Conservation (phyloP, 1,284 basidiomycete species). For the Leccinum angustisporum region DNA sequence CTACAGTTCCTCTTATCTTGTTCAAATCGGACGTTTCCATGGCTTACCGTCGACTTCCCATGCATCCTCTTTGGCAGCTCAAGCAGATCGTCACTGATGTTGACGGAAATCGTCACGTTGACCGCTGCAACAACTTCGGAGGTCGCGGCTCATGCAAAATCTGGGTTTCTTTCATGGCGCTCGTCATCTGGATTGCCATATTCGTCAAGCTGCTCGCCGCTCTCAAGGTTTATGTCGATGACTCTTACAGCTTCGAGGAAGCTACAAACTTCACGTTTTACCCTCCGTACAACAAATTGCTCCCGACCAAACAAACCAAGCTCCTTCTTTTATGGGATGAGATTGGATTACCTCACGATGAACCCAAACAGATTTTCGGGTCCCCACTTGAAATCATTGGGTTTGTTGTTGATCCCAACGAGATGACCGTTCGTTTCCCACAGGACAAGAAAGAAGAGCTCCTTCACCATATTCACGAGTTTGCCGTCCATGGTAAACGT, state of each 20-base stretch:
- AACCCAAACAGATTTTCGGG: slow-evolving; percentile 34
- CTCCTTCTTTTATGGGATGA: slow-evolving; percentile 38
- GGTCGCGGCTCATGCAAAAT: slow-evolving; percentile 25
- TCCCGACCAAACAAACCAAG: slow-evolving; percentile 25
- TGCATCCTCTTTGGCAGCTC: slow-evolving; percentile 44
- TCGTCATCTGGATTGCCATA: slow-evolving; percentile 38
- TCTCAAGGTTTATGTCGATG: slow-evolving; percentile 35
- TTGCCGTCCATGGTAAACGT: slow-evolving; percentile 10
- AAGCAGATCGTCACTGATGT: slow-evolving; percentile 35
- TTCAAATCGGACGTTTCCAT: slow-evolving; percentile 41
- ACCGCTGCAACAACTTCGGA: slow-evolving; percentile 37
- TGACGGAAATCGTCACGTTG: slow-evolving; percentile 28
- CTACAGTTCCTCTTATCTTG: neutral
- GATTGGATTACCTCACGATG: slow-evolving; percentile 33
- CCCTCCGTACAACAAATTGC: slow-evolving; percentile 23
- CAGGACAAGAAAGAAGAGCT: slow-evolving; percentile 14
- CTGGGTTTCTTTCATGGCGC: slow-evolving; percentile 33
- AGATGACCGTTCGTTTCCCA: slow-evolving; percentile 27
- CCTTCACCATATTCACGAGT: slow-evolving; percentile 11
- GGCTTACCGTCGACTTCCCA: slow-evolving; percentile 39
- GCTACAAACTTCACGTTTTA: neutral
- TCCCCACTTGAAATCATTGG: slow-evolving; percentile 31
- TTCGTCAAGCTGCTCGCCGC: slow-evolving; percentile 5
- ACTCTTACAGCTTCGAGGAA: slow-evolving; percentile 24
- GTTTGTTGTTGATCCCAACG: slow-evolving; percentile 31